Base-by-base conservation (phyloP, 805 yeast species). In the Cyberlindnera misumaiensis region DNA sequence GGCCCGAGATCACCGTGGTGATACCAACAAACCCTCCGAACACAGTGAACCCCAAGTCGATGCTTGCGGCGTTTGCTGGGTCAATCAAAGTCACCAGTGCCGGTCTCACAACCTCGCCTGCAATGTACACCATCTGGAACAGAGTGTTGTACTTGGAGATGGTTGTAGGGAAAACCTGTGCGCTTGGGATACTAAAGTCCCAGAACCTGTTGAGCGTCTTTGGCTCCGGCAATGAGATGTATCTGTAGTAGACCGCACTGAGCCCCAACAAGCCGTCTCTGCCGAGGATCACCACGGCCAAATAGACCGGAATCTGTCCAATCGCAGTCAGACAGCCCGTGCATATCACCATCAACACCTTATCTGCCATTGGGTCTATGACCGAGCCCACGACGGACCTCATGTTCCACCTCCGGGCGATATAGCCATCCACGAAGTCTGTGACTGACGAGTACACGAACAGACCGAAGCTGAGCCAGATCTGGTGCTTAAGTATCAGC, bases 301-400 rank as follows among this genome's bases (percentile, higher is more conserved):
- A 67, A 55, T 71, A 74, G 28, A 73, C 52, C 0, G 98, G 97
- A 52, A 93, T 81, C 14, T 73, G 67, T 35, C 78, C 70, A 11
- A 80, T 64, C 48, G 79, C 72, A 0, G 90, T 78, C 41, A 93
- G 62, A 37, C 95, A 77, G 0, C 80, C 68, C 0, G 97, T 89
- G 36, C 95, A 77, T 0, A 84, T 76, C 15, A 90, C 72, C 96
- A 93, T 88, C 34, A 93, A 67, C 12, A 83, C 67, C 57, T 93
- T 93, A 57, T 93, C 99, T 0, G 98, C 99, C 64, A 87, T 70
- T 0, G 99, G 99, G 53, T 93, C 99, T 26, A 94, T 66, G 12
- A 93, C 80, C 0, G 96, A 81, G 0, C 99, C 99, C 6, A 88
- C 73, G 2, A 84, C 80, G 1, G 96, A 79, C 51, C 77, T 73